Evolutionary conservation across 1,284 basidiomycete genomes (phyloP), one percentile per base, ranked within the genome.

Genomic region (Ceratobasidium sp.): DNA sequence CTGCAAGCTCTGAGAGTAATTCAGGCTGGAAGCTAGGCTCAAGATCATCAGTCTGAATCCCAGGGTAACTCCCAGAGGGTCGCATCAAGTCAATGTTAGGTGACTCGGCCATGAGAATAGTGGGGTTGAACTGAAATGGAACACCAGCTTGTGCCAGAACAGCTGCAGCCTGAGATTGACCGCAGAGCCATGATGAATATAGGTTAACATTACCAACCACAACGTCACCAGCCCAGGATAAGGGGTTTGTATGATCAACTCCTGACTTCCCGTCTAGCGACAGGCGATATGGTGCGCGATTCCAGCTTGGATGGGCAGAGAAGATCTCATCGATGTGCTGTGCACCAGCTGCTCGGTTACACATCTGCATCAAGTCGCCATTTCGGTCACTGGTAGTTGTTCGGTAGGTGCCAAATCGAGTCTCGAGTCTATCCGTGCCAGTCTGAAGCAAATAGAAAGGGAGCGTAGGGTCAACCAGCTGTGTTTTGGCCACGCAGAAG

Each of bases 401-500:
- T 10, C 81, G 78, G 6, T 78, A 52, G 14, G 50, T 59, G 0
- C 82, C 80, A 78, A 83, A 83, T 0, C 79, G 65, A 0, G 27
- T 57, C 74, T 83, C 83, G 0, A 83, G 62, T 0, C 77, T 66
- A 62, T 83, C 81, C 27, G 81, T 79, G 2, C 82, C 82, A 27
- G 54, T 44, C 27, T 78, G 57, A n/a, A 80, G 80, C n/a, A 82
- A 38, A 57, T 81, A 80, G 70, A 82, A 81, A 0, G 70, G 60
- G 8, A 66, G 46, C 0, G 5, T 76, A 0, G 71, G 64, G 41
- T 83, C 80, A 10, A 81, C 38, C 0, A 64, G 2, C 75, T 83
- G 80, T 35, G 82, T 82, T 52, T 83, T 82, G 3, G 81, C 81
- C 2, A 81, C 62, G 62, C 79, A 81, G 65, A 83, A 82, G 6